Percentiles rank a stretch among this genome's conserved stretches.
Conservation (phyloP, 805 yeast species). For the Lachancea sp. region DNA sequence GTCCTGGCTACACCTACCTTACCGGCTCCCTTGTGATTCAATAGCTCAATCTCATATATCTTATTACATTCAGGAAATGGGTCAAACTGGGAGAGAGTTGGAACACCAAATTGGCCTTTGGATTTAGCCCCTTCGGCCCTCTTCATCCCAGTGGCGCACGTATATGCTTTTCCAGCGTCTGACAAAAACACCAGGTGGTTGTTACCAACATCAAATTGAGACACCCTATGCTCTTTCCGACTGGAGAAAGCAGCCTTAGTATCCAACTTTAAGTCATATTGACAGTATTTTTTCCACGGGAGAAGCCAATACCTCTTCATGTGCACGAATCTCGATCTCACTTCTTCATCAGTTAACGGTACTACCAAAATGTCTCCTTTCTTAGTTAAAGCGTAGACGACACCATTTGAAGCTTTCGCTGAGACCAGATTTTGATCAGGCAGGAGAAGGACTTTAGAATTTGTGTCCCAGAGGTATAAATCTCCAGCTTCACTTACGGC, state of each 20-base stretch:
- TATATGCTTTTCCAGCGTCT: slow-evolving; percentile 51
- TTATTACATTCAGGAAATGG: slow-evolving; percentile 43
- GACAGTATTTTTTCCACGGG: slow-evolving; percentile 23
- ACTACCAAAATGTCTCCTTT: slow-evolving; percentile 33
- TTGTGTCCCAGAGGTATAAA: slow-evolving; percentile 57
- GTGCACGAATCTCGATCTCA: slow-evolving; percentile 2
- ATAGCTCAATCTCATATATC: slow-evolving; percentile 41
- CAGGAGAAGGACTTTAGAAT: slow-evolving; percentile 35
- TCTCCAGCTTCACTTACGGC: slow-evolving; percentile 68
- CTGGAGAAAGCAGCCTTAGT: slow-evolving; percentile 19
- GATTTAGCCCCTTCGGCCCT: slow-evolving; percentile 34
- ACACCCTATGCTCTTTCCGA: slow-evolving; percentile 45
- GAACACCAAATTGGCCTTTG: slow-evolving; percentile 82
- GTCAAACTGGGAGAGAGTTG: slow-evolving; percentile 61
- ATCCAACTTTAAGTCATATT: slow-evolving; percentile 20
- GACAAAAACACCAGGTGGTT: slow-evolving; percentile 64
- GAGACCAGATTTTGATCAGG: slow-evolving; percentile 41
- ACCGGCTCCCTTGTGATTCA: slow-evolving; percentile 21
- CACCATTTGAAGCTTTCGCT: slow-evolving; percentile 48
- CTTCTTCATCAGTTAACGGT: slow-evolving; percentile 23
- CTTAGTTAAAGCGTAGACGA: slow-evolving; percentile 42
- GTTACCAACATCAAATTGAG: slow-evolving; percentile 52
- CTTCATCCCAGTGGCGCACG: slow-evolving; percentile 51
- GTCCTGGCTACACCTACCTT: slow-evolving; percentile 33
- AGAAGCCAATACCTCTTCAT: slow-evolving; percentile 17